phyloP scores from a whole-genome alignment of 805 yeast genomes.

The Barnettozyma wickerhamii region DNA sequence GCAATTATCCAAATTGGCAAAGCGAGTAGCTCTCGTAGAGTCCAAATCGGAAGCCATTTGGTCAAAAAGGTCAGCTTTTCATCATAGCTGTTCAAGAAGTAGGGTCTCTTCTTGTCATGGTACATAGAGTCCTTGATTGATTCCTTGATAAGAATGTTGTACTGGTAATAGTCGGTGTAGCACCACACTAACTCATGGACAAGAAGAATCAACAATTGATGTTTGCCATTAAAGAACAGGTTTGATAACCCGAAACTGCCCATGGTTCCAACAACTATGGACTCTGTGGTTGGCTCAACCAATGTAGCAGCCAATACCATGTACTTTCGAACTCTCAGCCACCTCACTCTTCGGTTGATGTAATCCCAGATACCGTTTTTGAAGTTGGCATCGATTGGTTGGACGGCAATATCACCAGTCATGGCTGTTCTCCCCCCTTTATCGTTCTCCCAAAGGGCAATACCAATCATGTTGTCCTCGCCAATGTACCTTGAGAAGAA shows the following conservation, averaged over 20 bases:
- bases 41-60: conserved; percentile 48
- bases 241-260: conserved; percentile 59
- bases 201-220: conserved; percentile 35
- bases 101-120: conserved; percentile 19
- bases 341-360: conserved; percentile 64
- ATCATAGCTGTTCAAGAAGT: conserved; percentile 25
- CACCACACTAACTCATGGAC: conserved; percentile 66
- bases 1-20: conserved; percentile 82
- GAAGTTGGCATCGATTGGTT: conserved; percentile 52
- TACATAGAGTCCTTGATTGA: conserved; percentile 19
- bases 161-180: conserved; percentile 57
- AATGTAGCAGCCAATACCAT: conserved; percentile 85
- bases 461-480: conserved; percentile 91
- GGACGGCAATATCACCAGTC: conserved; percentile 75
- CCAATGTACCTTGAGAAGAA: conserved; percentile 81
- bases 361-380: conserved; percentile 46
- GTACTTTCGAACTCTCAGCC: conserved; percentile 83
- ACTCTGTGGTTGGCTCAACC: conserved; percentile 84
- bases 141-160: conserved; percentile 35
- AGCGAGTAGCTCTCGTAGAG: conserved; percentile 66
- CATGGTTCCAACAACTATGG: conserved; percentile 57
- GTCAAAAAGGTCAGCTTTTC: conserved; percentile 16
- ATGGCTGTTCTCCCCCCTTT: conserved; percentile 67
- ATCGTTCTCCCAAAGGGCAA: conserved; percentile 73
- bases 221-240: conserved; percentile 33